Percentiles rank a stretch among this genome's conserved stretches.
Conservation (phyloP, 2,329 filamentous ascomycete genomes). For the Rasamsonia emersonii region DNA sequence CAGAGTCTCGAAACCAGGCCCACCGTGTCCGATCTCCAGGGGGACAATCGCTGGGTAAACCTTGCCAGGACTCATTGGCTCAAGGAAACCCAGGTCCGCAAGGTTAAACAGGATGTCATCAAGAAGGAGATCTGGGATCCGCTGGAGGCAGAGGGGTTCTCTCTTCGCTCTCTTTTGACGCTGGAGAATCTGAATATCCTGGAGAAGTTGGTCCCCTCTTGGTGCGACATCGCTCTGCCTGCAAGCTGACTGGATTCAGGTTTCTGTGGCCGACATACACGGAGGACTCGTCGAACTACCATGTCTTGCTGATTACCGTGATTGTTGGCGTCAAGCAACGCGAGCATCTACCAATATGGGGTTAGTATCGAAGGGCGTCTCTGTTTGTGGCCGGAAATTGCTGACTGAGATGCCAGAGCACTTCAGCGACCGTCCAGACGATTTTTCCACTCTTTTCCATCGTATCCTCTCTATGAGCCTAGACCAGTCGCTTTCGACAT, state of each 20-base stretch:
- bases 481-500: slow-evolving; percentile 56
- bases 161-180: slow-evolving; percentile 65
- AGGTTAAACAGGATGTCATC: slow-evolving; percentile 71
- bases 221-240: no score
- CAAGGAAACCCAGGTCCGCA: slow-evolving; percentile 58
- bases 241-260: slow-evolving; percentile 37
- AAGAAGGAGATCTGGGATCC: slow-evolving; percentile 85
- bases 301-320: slow-evolving; percentile 77
- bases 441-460: slow-evolving; percentile 84
- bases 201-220: slow-evolving; percentile 53
- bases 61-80: slow-evolving; percentile 83
- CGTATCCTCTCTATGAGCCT: slow-evolving; percentile 81
- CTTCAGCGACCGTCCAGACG: slow-evolving; percentile 66
- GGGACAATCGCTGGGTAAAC: slow-evolving; percentile 46
- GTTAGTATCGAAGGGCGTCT: slow-evolving; percentile 36
- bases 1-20: slow-evolving; percentile 36
- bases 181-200: slow-evolving; percentile 86
- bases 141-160: slow-evolving; percentile 72
- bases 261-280: slow-evolving; percentile 93
- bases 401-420: slow-evolving; percentile 46
- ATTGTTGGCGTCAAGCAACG: slow-evolving; percentile 82
- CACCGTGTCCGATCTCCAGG: slow-evolving; percentile 34
- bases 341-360: slow-evolving; percentile 82
- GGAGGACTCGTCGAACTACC: slow-evolving; percentile 82
- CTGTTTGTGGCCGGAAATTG: slow-evolving; percentile 8